These are phyloP conservation scores for Neofusicoccum sp. DNA, from an alignment of 2,329 filamentous ascomycete species.

Conservation along the genomic window DNA sequence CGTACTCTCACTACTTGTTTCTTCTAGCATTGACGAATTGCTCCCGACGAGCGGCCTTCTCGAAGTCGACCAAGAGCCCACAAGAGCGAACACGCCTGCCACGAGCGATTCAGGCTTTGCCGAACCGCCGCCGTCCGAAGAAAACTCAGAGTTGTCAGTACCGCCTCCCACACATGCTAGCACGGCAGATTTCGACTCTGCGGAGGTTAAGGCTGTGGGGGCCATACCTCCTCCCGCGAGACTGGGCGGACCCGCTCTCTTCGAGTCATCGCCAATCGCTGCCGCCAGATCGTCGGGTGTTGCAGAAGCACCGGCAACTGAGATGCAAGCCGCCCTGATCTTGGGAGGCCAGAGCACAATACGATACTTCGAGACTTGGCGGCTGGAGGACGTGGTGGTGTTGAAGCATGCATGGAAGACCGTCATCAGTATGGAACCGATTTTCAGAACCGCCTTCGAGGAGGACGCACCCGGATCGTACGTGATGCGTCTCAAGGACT, in stretches of 20 bases:
- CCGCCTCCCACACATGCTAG: too few species aligned
- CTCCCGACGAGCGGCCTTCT: not conserved
- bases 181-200: too few species aligned
- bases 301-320: not conserved
- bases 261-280: too few species aligned
- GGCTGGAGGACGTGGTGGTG: not conserved
- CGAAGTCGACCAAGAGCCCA: not conserved
- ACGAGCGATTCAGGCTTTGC: not conserved
- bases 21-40: not conserved
- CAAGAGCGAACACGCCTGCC: not conserved
- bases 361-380: not conserved
- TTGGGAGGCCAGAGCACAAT: not conserved
- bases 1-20: not conserved
- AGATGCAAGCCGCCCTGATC: not conserved
- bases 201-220: not conserved
- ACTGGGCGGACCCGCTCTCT: too few species aligned
- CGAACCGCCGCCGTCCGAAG: not conserved
- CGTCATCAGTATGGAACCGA: not conserved
- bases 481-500: not conserved
- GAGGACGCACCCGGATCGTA: not conserved
- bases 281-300: not conserved
- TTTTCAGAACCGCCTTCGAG: slow-evolving; percentile 1
- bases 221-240: too few species aligned
- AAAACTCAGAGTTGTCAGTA: too few species aligned
- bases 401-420: not conserved